These are phyloP conservation scores for Pythium aquatile DNA, from an alignment of 352 stramenopile species.

Conservation along the genomic window DNA sequence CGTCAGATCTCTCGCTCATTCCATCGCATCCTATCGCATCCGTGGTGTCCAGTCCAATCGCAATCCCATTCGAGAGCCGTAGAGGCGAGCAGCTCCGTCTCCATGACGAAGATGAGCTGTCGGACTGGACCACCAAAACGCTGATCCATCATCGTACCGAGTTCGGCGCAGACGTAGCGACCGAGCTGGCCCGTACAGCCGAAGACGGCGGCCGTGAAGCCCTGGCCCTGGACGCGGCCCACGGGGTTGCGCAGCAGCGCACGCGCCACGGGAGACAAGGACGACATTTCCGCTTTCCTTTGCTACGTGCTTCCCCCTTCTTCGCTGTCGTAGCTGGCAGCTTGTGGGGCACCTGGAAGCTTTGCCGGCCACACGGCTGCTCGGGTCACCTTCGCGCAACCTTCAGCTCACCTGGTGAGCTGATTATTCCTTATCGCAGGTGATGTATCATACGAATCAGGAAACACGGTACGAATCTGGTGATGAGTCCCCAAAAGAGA, in stretches of 20 bases:
- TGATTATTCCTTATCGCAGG: conserved; percentile 4
- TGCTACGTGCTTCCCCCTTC: conserved; percentile 10
- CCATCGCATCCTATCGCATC: background rate
- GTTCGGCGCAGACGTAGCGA: conserved; percentile 92
- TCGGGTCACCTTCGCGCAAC: conserved; percentile 25
- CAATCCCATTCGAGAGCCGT: background rate
- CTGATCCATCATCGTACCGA: conserved; percentile 62
- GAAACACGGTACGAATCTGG: background rate
- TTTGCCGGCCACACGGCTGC: conserved; percentile 25
- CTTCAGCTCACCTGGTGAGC: conserved; percentile 29
- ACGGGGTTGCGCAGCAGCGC: conserved; percentile 74
- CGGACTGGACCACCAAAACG: conserved; percentile 28
- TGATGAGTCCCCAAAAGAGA: background rate
- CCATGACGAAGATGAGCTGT: background rate
- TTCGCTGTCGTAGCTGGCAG: conserved; percentile 1
- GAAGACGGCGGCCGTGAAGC: conserved; percentile 94
- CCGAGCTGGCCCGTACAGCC: conserved; percentile 94
- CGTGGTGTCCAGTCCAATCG: background rate
- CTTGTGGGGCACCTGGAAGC: conserved; percentile 4
- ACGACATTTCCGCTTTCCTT: conserved; percentile 41
- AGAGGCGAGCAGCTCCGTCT: background rate
- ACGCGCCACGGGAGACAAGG: conserved; percentile 74
- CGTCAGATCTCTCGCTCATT: background rate
- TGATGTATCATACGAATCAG: background rate
- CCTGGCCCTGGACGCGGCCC: conserved; percentile 69